Percentiles rank a stretch among this genome's conserved stretches.
phyloP scores from a whole-genome alignment of 2,329 filamentous ascomycete genomes.

The Botrytis deweyae region DNA sequence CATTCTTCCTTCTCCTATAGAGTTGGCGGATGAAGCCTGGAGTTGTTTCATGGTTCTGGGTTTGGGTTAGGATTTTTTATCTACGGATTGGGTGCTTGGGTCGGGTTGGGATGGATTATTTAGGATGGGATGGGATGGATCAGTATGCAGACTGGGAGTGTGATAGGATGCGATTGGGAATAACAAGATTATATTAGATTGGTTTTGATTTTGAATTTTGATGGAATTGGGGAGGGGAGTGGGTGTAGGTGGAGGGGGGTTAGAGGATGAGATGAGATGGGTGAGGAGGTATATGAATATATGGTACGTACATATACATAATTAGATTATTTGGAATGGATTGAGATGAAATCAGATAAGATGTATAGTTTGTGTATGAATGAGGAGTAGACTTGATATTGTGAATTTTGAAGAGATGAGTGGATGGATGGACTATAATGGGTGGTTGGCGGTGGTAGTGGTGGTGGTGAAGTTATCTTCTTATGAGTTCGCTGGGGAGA shows the following conservation, averaged over 20 bases:
- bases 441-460: background rate
- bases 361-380: background rate
- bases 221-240: background rate
- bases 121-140: background rate
- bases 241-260: background rate
- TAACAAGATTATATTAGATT: conserved; percentile 4
- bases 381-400: background rate
- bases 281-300: background rate
- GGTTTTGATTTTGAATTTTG: background rate
- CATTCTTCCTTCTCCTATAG: background rate
- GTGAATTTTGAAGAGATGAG: background rate
- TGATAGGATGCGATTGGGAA: background rate
- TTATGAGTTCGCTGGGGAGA: too few relatives aligned
- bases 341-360: too few relatives aligned
- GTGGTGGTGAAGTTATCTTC: too few relatives aligned
- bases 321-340: conserved; percentile 1
- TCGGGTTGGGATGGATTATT: background rate
- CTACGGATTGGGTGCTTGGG: background rate
- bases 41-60: conserved; percentile 2
- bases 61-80: background rate
- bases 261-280: background rate
- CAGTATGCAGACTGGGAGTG: background rate
- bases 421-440: background rate
- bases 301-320: background rate
- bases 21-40: background rate